Conservation (phyloP, 2,329 filamentous ascomycete species). For the Monilinia polystroma region DNA sequence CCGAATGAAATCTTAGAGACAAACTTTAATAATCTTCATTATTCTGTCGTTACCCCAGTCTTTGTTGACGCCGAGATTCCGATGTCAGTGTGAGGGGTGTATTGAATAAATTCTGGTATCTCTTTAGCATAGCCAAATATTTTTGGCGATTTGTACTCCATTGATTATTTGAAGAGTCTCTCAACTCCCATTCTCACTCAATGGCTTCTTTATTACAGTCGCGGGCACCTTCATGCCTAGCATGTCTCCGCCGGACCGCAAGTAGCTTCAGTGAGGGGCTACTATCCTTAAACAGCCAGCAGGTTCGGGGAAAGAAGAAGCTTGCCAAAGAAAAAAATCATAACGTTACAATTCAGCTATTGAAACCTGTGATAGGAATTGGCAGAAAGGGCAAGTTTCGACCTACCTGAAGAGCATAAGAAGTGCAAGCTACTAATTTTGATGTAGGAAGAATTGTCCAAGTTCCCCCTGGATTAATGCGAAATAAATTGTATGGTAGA, state of each 20-base stretch:
- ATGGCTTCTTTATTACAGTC: slow-evolving; percentile 37
- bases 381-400: slow-evolving; percentile 46
- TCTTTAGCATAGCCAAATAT: slow-evolving; percentile 17
- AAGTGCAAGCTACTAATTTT: slow-evolving; percentile 10
- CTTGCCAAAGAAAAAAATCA: slow-evolving; percentile 41
- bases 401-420: background rate
- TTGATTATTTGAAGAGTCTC: background rate
- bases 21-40: background rate
- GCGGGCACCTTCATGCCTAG: slow-evolving; percentile 36
- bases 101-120: slow-evolving; percentile 10
- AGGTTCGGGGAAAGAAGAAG: slow-evolving; percentile 47
- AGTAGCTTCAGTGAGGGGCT: slow-evolving; percentile 30
- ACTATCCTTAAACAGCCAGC: slow-evolving; percentile 37
- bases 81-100: slow-evolving; percentile 11
- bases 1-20: background rate
- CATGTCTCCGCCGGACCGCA: slow-evolving; percentile 36
- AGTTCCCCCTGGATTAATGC: slow-evolving; percentile 52
- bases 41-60: slow-evolving; percentile 4
- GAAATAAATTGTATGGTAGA: slow-evolving; percentile 53
- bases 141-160: slow-evolving; percentile 17
- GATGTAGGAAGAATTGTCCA: slow-evolving; percentile 52
- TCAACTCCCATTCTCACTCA: slow-evolving; percentile 21
- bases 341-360: slow-evolving; percentile 50
- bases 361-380: slow-evolving; percentile 52
- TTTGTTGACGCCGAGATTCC: slow-evolving; percentile 9